phyloP scores from a whole-genome alignment of 257 asterid species.

The Solanum appendiculatum region DNA sequence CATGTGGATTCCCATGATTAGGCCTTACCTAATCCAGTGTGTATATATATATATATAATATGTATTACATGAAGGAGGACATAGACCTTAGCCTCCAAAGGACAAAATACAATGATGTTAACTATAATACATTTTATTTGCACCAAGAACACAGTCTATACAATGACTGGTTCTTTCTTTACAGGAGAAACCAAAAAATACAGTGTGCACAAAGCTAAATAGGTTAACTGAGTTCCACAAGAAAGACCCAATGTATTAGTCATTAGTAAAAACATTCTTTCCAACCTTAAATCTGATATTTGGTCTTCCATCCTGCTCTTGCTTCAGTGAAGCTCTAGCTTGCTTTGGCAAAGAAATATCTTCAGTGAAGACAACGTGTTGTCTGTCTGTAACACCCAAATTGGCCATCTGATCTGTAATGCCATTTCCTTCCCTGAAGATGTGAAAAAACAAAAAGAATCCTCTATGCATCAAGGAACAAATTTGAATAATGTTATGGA shows the following conservation, averaged over 20 bases:
- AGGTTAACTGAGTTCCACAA: not conserved
- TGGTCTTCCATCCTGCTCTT: not conserved
- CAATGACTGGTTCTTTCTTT: not conserved
- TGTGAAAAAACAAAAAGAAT: not conserved
- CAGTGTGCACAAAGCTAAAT: not conserved
- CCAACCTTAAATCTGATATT: not conserved
- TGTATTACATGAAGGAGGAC: not conserved
- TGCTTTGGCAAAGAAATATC: not conserved
- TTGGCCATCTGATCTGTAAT: not conserved
- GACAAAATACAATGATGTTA: not conserved
- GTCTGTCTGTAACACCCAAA: not conserved
- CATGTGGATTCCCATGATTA: not conserved
- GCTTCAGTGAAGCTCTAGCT: not conserved
- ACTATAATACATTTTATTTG: not conserved
- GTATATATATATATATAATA: not conserved
- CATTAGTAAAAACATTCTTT: not conserved
- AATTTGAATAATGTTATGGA: not conserved
- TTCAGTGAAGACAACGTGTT: not conserved
- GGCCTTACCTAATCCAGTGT: not conserved
- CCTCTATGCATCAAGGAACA: not conserved
- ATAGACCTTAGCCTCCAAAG: not conserved
- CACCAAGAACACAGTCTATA: not conserved
- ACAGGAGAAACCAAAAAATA: not conserved
- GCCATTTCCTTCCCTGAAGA: not conserved
- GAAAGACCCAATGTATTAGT: not conserved